A percentile compares a stretch with the other conserved stretches of the same genome.
Conservation (phyloP, 306 rosid species). For the Cucurbita argyrosperma region DNA sequence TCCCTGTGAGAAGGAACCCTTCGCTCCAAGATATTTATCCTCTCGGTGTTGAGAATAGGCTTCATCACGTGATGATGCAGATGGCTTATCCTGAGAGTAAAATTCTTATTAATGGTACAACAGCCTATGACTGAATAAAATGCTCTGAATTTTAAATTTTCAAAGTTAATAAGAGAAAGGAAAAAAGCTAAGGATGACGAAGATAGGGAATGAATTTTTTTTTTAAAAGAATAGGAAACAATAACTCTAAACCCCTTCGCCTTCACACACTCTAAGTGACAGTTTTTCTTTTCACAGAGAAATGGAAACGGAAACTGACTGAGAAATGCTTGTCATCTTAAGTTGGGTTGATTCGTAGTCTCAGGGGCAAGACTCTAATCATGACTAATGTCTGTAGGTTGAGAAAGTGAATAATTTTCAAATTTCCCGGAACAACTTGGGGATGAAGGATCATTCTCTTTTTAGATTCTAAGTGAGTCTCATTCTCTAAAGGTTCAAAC, state of each 20-base stretch:
- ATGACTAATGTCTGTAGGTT: neutral
- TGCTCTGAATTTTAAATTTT: neutral
- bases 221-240: neutral
- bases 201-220: neutral
- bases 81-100: slow-evolving; percentile 68
- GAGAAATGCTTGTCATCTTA: neutral
- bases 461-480: neutral
- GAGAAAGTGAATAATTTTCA: neutral
- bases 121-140: neutral
- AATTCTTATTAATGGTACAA: slow-evolving; percentile 11
- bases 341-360: neutral
- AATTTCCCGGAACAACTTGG: neutral
- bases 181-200: neutral
- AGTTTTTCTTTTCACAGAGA: neutral
- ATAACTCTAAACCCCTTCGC: neutral
- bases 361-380: neutral
- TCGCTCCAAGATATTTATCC: slow-evolving; percentile 31
- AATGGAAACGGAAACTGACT: neutral
- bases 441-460: neutral
- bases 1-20: slow-evolving; percentile 25
- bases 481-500: neutral
- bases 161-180: neutral
- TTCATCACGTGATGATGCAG: slow-evolving; percentile 34
- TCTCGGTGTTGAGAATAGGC: slow-evolving; percentile 42
- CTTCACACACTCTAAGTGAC: neutral